These are phyloP conservation scores for Fusarium mangiferae DNA, from an alignment of 2,329 filamentous ascomycete genomes.

Conservation along the genomic window DNA sequence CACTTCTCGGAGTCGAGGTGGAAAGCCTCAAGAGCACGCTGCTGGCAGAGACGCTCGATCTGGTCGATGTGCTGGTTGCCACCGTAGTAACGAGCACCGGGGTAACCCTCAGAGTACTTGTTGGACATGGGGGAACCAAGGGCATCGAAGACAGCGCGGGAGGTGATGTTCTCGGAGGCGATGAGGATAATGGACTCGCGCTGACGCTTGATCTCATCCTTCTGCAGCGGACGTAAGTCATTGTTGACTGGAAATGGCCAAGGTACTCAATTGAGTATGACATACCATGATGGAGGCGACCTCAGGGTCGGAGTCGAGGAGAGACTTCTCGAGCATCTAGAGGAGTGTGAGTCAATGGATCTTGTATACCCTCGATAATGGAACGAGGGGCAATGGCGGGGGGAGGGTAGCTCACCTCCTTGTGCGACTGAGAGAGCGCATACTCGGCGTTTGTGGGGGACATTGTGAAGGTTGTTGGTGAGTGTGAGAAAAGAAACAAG, in stretches of 20 bases:
- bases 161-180: conserved; percentile 99
- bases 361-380: neutral
- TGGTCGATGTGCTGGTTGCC: conserved; percentile 99
- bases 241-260: neutral
- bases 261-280: conserved; percentile 28
- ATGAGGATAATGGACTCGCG: conserved; percentile 99
- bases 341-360: conserved; percentile 29
- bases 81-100: conserved; percentile 97
- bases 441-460: conserved; percentile 58
- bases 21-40: conserved; percentile 91
- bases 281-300: conserved; percentile 96
- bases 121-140: conserved; percentile 95
- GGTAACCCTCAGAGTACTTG: conserved; percentile 99
- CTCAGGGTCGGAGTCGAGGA: conserved; percentile 91
- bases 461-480: conserved; percentile 49
- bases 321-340: conserved; percentile 94
- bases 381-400: conserved; percentile 38
- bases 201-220: conserved; percentile 95
- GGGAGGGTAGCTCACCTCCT: conserved; percentile 56
- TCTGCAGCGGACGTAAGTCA: conserved; percentile 62
- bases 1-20: conserved; percentile 87
- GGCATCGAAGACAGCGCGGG: conserved; percentile 96
- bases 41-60: conserved; percentile 95
- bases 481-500: conserved; percentile 9
- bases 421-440: conserved; percentile 64